phyloP scores from a whole-genome alignment of 495 filamentous ascomycete species.

The Penicillium soppii region DNA sequence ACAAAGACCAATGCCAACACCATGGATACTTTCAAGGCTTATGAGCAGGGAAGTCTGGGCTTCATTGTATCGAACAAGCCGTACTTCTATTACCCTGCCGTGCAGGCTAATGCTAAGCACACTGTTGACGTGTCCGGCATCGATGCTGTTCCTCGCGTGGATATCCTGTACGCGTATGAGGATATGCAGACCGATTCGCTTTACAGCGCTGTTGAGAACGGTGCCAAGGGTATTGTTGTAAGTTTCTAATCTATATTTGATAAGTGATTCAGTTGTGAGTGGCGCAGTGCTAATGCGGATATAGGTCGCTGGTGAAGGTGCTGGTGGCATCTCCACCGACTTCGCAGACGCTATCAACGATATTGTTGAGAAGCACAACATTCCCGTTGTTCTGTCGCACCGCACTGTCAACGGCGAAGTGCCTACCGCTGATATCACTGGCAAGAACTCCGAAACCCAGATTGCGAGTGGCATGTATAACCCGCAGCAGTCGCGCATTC shows the following conservation, averaged over 20 bases:
- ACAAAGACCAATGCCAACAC: constrained; percentile 53
- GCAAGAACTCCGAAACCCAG: constrained; percentile 16
- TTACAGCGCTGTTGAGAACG: constrained; percentile 34
- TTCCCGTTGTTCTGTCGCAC: constrained; percentile 27
- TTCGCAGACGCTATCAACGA: constrained; percentile 21
- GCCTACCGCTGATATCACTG: constrained; percentile 25
- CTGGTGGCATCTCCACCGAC: constrained; percentile 21
- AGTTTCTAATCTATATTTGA: not conserved
- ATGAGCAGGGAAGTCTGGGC: constrained; percentile 46
- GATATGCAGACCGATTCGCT: constrained; percentile 38
- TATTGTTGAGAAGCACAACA: constrained; percentile 10
- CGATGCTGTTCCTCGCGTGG: constrained; percentile 39
- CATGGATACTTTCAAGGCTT: constrained; percentile 49
- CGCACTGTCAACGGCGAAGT: constrained; percentile 36
- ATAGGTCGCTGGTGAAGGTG: constrained; percentile 30
- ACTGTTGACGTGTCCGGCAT: constrained; percentile 33
- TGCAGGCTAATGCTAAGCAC: constrained; percentile 35
- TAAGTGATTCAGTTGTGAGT: not conserved
- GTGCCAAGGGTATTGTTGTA: constrained; percentile 45
- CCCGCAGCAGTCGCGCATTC: constrained; percentile 28
- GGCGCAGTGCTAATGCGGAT: not conserved
- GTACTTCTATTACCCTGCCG: constrained; percentile 44
- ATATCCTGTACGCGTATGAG: constrained; percentile 39
- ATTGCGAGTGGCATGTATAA: constrained; percentile 35
- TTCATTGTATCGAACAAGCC: constrained; percentile 45